A percentile compares a stretch with the other conserved stretches of the same genome.
phyloP scores from a whole-genome alignment of 441 rosid genomes.

The Populus hybrid region DNA sequence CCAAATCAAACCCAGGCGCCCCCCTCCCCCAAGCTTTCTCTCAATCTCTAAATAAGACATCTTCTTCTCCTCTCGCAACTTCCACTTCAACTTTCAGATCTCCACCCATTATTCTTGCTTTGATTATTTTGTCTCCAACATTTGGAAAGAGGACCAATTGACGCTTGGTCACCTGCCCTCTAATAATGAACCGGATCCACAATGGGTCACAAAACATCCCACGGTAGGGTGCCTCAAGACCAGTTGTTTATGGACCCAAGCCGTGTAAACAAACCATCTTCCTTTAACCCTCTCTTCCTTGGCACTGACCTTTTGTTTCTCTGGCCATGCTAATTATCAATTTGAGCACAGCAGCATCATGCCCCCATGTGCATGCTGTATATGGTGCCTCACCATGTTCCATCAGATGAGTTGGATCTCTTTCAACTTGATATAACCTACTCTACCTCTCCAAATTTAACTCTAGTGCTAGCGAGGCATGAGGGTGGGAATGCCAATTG shows the following conservation, averaged over 20 bases:
- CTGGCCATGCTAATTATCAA: neutral
- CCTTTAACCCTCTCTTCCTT: conserved; percentile 27
- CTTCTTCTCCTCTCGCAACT: conserved; percentile 38
- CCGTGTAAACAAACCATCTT: conserved; percentile 33
- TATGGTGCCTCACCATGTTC: neutral
- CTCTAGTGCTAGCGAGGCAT: too few relatives aligned
- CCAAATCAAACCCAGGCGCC: too few relatives aligned
- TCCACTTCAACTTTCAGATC: conserved; percentile 42
- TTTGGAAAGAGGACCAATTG: conserved; percentile 41
- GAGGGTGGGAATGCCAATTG: too few relatives aligned
- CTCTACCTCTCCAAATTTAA: too few relatives aligned
- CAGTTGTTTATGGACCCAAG: conserved; percentile 44
- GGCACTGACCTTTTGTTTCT: neutral
- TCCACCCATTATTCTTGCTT: conserved; percentile 38
- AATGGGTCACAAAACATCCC: conserved; percentile 51
- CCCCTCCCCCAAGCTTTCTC: too few relatives aligned
- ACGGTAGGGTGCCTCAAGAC: conserved; percentile 38
- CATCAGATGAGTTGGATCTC: neutral
- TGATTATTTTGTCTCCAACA: conserved; percentile 36
- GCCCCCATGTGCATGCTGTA: neutral
- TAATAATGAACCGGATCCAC: conserved; percentile 37
- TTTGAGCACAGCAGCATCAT: neutral
- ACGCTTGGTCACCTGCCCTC: conserved; percentile 34
- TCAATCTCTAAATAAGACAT: conserved; percentile 21
- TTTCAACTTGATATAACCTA: too few relatives aligned